These are phyloP conservation scores for Helotiales sp. DNA, from an alignment of 2,329 filamentous ascomycete genomes.

Conservation along the genomic window DNA sequence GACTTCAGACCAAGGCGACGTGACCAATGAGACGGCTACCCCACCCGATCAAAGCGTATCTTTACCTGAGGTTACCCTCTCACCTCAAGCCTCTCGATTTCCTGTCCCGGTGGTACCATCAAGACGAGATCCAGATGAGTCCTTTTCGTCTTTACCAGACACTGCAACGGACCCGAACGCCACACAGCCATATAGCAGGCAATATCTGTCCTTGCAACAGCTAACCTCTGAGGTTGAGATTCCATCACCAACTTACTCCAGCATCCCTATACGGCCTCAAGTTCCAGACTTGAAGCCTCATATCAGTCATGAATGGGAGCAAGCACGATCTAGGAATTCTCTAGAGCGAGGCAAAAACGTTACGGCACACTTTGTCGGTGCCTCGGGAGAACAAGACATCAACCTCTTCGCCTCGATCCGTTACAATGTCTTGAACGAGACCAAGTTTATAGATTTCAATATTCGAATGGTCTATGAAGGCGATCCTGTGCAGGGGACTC, in stretches of 20 bases:
- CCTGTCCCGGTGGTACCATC: constrained; percentile 5
- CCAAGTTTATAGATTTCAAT: constrained; percentile 44
- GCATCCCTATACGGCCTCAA: neutral
- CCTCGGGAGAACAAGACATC: constrained; percentile 47
- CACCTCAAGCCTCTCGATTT: constrained; percentile 15
- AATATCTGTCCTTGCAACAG: constrained; percentile 17
- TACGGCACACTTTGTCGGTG: constrained; percentile 47
- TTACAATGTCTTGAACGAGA: constrained; percentile 46
- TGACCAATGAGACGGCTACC: neutral
- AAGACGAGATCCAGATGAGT: neutral
- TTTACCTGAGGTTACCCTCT: neutral
- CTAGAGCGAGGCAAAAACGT: constrained; percentile 44
- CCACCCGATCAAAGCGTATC: constrained; percentile 2
- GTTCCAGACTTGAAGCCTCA: neutral
- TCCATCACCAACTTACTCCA: neutral
- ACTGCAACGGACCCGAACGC: neutral
- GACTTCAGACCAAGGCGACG: constrained; percentile 10
- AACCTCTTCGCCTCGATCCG: constrained; percentile 48
- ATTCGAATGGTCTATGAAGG: constrained; percentile 45
- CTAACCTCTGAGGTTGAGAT: constrained; percentile 11
- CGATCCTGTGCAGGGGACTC: constrained; percentile 35
- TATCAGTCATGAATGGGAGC: neutral
- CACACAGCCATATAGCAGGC: constrained; percentile 6
- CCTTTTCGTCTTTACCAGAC: neutral
- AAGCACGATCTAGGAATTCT: constrained; percentile 31